Evolutionary conservation across 495 filamentous ascomycete species (phyloP), one percentile per base, ranked within the genome.

Genomic region (Penicillium cataractarum): DNA sequence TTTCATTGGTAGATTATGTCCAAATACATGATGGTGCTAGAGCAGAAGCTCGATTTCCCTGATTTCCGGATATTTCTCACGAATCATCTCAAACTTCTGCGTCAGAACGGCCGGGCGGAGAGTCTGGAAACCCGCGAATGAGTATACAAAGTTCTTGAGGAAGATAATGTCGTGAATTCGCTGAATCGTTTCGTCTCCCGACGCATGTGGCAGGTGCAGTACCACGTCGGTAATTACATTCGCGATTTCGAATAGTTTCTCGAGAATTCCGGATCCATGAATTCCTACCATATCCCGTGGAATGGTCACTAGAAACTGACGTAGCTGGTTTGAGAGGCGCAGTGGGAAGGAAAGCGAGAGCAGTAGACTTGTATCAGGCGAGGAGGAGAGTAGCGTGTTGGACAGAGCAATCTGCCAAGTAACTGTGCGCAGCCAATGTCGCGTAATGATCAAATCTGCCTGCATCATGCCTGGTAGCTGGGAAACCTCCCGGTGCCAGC

Each of bases 321-420:
- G 74, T 1, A 87, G 73, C 39, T 80, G 75, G 51, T 76, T 74
- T 5, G 81, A 82, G 15, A 87, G 73, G 4, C 77, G 74, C 17
- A 87, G 72, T 4, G 84, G 84, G 56, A 85, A 82, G 42, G 77
- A 77, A 49, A 84, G 49, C 12, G 49, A 52, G 15, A 52, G 29
- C 1, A 52, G 27, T 29, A 52, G 29, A 1, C 15, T 31, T 17
- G 63, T 66, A 12, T 69, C 71, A 52, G 53, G 67, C 58, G 67
- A 77, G 57, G 68, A 77, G 27, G 71, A 75, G 24, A 86, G 71
- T 0, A 84, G 74, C 27, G 76, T 73, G 62, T 83, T 80, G 0
- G 79, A 77, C 73, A 84, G 78, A 2, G 82, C 81, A 52, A 80
- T 76, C 55, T 81, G 82, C 83, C 83, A 86, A 0, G 82, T 71